phyloP scores from a whole-genome alignment of 225 moss, liverwort and hornwort genomes.

The Bryoerythrophyllum caledonicum region DNA sequence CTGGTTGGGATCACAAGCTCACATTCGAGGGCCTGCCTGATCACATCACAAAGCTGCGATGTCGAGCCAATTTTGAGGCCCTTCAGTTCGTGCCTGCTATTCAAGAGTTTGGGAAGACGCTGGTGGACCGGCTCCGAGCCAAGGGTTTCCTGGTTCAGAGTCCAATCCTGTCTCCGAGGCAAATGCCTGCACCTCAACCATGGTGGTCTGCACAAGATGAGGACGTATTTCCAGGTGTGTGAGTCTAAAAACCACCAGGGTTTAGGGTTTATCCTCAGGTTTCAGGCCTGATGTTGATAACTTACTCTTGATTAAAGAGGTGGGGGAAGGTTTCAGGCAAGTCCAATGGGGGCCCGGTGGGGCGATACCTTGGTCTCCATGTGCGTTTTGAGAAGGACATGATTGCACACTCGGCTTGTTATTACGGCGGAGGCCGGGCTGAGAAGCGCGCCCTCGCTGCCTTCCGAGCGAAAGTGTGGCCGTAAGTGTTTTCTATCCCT shows the following conservation, averaged over 20 bases:
- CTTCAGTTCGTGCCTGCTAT: slow-evolving; percentile 57
- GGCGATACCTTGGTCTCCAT: slow-evolving; percentile 61
- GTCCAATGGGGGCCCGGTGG: slow-evolving; percentile 26
- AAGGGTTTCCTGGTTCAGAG: slow-evolving; percentile 42
- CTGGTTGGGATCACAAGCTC: slow-evolving; percentile 67
- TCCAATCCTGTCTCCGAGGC: slow-evolving; percentile 31
- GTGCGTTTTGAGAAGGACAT: slow-evolving; percentile 77
- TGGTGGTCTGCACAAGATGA: slow-evolving; percentile 55
- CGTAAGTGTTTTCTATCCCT: slow-evolving; percentile 19
- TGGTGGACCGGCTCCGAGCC: slow-evolving; percentile 53
- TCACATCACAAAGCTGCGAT: slow-evolving; percentile 58
- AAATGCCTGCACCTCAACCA: slow-evolving; percentile 29
- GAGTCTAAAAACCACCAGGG: not conserved
- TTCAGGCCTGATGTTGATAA: not conserved
- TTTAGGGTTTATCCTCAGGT: slow-evolving; percentile 4
- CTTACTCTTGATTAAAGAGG: slow-evolving; percentile 19
- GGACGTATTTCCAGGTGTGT: slow-evolving; percentile 30
- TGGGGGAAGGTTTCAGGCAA: slow-evolving; percentile 32
- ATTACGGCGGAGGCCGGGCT: slow-evolving; percentile 64
- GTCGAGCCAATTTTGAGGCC: slow-evolving; percentile 60
- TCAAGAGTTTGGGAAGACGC: slow-evolving; percentile 50
- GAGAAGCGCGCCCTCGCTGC: slow-evolving; percentile 65
- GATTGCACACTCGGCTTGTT: slow-evolving; percentile 71
- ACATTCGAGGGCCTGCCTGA: slow-evolving; percentile 61
- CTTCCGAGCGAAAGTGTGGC: slow-evolving; percentile 57